Evolutionary conservation across 768 basidiomycete species (phyloP), one percentile per base, ranked within the genome.

Genomic region (Naganishia vishniacii): DNA sequence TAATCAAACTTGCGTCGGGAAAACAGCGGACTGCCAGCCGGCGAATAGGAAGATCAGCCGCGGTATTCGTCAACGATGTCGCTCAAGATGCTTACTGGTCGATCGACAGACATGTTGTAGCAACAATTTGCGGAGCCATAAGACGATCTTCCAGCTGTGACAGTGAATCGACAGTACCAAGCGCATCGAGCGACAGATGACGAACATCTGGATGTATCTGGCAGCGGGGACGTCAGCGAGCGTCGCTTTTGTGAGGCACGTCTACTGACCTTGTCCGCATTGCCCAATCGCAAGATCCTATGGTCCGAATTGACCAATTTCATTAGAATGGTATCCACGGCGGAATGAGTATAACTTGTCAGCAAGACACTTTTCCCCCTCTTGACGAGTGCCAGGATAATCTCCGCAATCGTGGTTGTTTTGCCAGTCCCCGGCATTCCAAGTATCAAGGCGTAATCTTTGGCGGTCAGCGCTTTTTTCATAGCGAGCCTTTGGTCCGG

Each of bases 391-490:
- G 82, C 82, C 70, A 84, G 82, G 72, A 98, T 92, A 49, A 95
- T 83, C 32, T 89, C 86, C 0, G 89, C 90, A 66, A 95, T 88
- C 4, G 95, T 88, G 0, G 91, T 94, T 45, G 94, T 95, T 79
- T 99, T 99, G 8, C 95, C 94, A 4, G 94, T 98, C 0, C 95
- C 95, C 8, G 95, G 95, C 95, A 98, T 97, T 16, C 95, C 95
- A 7, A 98, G 81, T 28, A 99, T 84, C 62, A 98, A 79, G 0
- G 93, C 87, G 73, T 97, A 99, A 75, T 99, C 92, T 63, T 83
- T 80, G 1, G 95, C 91, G 6, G 81, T 79, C 26, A 98, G 74
- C 2, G 87, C 89, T 70, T 85, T 88, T 23, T 78, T 76, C 75
- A 94, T 82, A 1, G 93, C 94, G 7, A 75, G 69, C 70, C 79